phyloP scores from a whole-genome alignment of 2,329 filamentous ascomycete species.

The Arthroderma uncinatum region DNA sequence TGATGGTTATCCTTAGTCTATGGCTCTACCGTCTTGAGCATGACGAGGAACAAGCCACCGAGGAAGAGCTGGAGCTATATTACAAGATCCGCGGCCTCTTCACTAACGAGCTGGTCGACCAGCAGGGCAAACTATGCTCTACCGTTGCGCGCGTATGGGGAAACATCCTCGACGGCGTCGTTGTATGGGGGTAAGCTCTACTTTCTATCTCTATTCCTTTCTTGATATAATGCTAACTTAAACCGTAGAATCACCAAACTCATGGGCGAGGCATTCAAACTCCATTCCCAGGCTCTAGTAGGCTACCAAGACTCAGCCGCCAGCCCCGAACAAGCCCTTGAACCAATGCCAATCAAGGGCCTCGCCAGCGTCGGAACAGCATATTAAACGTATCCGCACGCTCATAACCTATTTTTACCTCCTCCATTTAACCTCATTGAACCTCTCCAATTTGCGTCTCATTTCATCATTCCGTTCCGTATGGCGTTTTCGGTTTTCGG shows the following conservation, averaged over 20 bases:
- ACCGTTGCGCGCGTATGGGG: slow-evolving; percentile 92
- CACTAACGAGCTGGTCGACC: slow-evolving; percentile 77
- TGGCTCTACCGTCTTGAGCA: slow-evolving; percentile 99
- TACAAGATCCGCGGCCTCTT: slow-evolving; percentile 71
- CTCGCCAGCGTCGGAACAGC: slow-evolving; percentile 34
- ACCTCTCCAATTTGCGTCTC: not conserved
- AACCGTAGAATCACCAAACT: slow-evolving; percentile 50
- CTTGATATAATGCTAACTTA: slow-evolving; percentile 30
- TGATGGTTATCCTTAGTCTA: slow-evolving; percentile 94
- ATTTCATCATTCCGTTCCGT: not conserved
- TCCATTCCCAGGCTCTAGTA: slow-evolving; percentile 86
- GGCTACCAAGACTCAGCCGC: slow-evolving; percentile 65
- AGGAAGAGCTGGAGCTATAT: slow-evolving; percentile 35
- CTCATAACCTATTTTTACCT: not conserved
- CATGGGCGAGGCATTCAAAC: slow-evolving; percentile 96
- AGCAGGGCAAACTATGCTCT: slow-evolving; percentile 81
- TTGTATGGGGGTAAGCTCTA: slow-evolving; percentile 90
- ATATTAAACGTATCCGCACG: slow-evolving; percentile 22
- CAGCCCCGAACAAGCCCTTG: slow-evolving; percentile 28
- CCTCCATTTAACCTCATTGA: not conserved
- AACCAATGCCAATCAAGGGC: slow-evolving; percentile 35
- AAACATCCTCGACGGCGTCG: slow-evolving; percentile 95
- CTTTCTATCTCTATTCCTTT: slow-evolving; percentile 9
- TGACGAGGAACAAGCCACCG: slow-evolving; percentile 63
- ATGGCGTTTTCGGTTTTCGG: not conserved